Conservation (phyloP, 768 basidiomycete genomes). For the Auricularia heimuer region DNA sequence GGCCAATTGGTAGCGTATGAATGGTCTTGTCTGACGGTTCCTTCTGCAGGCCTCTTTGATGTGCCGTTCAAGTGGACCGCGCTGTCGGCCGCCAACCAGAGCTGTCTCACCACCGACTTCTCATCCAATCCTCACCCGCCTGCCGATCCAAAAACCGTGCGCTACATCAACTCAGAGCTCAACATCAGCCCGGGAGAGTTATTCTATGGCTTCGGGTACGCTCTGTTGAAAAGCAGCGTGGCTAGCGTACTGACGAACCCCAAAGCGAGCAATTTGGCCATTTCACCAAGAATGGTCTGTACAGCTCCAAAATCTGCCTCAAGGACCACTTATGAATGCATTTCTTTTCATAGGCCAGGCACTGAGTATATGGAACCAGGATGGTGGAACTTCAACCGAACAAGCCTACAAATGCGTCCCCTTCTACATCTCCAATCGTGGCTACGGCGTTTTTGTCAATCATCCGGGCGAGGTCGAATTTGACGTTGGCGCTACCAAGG, state of each 20-base stretch:
- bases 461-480: slow-evolving; percentile 58
- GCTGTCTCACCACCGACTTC: slow-evolving; percentile 45
- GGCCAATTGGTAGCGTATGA: slow-evolving; percentile 8
- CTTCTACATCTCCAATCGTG: slow-evolving; percentile 59
- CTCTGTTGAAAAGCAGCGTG: neutral
- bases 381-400: slow-evolving; percentile 17
- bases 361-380: slow-evolving; percentile 23
- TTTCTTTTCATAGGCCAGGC: neutral
- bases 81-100: slow-evolving; percentile 20
- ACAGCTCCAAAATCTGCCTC: neutral
- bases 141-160: slow-evolving; percentile 24
- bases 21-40: slow-evolving; percentile 14
- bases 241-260: neutral
- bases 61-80: slow-evolving; percentile 19
- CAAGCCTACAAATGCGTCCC: slow-evolving; percentile 52
- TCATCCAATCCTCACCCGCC: slow-evolving; percentile 46
- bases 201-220: slow-evolving; percentile 24
- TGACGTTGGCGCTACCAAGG: slow-evolving; percentile 38
- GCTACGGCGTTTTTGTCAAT: slow-evolving; percentile 70
- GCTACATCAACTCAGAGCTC: slow-evolving; percentile 25
- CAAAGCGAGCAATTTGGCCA: slow-evolving; percentile 23
- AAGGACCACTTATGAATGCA: neutral
- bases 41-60: slow-evolving; percentile 17
- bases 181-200: slow-evolving; percentile 23
- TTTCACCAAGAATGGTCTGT: slow-evolving; percentile 27